phyloP scores from a whole-genome alignment of 768 basidiomycete genomes.

The Daedaleopsis sinensis region DNA sequence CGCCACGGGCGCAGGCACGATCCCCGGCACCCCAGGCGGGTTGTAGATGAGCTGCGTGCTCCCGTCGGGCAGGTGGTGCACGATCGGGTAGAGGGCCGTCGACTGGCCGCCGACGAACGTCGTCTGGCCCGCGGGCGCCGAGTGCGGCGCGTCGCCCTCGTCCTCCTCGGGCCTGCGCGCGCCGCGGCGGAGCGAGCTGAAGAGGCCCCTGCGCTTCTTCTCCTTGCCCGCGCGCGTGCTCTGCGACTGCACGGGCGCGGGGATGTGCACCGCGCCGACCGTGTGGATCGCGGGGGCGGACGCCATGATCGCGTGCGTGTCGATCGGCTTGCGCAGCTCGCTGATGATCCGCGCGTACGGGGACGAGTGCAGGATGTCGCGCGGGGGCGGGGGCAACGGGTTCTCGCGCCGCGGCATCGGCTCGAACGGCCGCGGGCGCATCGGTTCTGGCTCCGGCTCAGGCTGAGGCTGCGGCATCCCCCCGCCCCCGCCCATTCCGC shows the following conservation, averaged over 20 bases:
- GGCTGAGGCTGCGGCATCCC: too few relatives aligned
- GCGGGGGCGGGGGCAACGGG: slow-evolving; percentile 66
- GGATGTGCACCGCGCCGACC: slow-evolving; percentile 32
- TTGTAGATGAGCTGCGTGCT: slow-evolving; percentile 18
- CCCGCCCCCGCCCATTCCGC: not conserved
- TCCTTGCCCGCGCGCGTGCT: slow-evolving; percentile 20
- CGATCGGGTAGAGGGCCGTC: slow-evolving; percentile 21
- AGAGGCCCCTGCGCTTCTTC: slow-evolving; percentile 43
- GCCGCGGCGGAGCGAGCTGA: slow-evolving; percentile 43
- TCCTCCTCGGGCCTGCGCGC: slow-evolving; percentile 19
- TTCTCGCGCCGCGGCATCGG: slow-evolving; percentile 38
- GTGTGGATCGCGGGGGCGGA: slow-evolving; percentile 36
- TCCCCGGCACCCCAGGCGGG: slow-evolving; percentile 4
- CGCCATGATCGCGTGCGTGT: slow-evolving; percentile 30
- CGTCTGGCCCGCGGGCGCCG: slow-evolving; percentile 16
- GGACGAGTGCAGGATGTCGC: slow-evolving; percentile 57
- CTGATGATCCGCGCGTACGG: slow-evolving; percentile 57
- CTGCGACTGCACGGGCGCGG: not conserved
- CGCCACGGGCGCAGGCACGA: not conserved
- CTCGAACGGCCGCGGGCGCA: slow-evolving; percentile 12
- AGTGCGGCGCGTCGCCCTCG: slow-evolving; percentile 16
- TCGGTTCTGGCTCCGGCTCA: not conserved
- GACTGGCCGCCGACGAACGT: slow-evolving; percentile 15
- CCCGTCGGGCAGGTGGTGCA: slow-evolving; percentile 24
- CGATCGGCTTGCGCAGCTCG: slow-evolving; percentile 41